Conservation (phyloP, 2,329 filamentous ascomycete species). For the Aureobasidium musti region DNA sequence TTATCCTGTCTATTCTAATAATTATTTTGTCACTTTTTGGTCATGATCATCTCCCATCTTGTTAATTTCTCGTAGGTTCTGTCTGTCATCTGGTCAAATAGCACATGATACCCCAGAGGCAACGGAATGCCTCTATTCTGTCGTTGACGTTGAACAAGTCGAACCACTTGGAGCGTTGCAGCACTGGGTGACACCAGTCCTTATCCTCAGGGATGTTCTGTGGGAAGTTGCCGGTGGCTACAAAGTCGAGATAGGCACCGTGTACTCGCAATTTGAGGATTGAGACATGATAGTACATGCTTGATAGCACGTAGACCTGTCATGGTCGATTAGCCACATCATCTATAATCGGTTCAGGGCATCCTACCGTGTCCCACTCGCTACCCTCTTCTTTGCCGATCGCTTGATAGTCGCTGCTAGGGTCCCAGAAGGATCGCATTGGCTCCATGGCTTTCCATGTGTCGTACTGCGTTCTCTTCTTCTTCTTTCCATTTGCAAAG, state of each 20-base stretch:
- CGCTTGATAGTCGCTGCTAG: constrained; percentile 56
- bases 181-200: constrained; percentile 55
- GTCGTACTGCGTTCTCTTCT: constrained; percentile 44
- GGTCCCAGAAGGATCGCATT: constrained; percentile 58
- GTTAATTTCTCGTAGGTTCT: background rate
- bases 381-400: constrained; percentile 55
- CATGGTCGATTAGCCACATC: constrained; percentile 3
- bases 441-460: constrained; percentile 57
- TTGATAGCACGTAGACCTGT: constrained; percentile 63
- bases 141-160: constrained; percentile 59
- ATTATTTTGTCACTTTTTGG: background rate
- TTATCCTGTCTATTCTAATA: constrained; percentile 3
- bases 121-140: constrained; percentile 58
- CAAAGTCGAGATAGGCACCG: constrained; percentile 56
- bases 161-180: constrained; percentile 61
- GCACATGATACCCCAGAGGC: constrained; percentile 60
- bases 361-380: constrained; percentile 55
- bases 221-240: constrained; percentile 50
- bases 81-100: constrained; percentile 47
- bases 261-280: constrained; percentile 62
- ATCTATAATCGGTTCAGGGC: background rate
- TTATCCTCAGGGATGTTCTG: constrained; percentile 39
- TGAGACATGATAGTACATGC: constrained; percentile 63
- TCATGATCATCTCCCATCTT: background rate
- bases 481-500: constrained; percentile 30